These are phyloP conservation scores for Protoeuglena noctilucae DNA, from an alignment of 139 green algal genomes.

Conservation along the genomic window DNA sequence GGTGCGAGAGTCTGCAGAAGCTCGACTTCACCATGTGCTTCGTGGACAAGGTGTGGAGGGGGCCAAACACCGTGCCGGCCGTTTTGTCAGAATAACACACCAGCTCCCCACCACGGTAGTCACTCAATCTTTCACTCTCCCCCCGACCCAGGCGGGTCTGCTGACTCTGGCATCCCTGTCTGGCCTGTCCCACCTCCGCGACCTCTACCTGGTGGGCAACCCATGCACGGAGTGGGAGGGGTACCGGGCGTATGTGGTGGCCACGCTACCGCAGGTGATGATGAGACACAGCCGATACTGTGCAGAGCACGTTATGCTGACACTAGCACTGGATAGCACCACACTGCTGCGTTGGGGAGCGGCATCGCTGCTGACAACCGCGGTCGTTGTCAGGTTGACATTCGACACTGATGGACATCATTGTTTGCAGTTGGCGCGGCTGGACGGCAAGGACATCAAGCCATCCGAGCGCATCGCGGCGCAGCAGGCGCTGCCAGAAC, in stretches of 20 bases:
- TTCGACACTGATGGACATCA: too few species aligned
- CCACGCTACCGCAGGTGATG: conserved; percentile 48
- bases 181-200: conserved; percentile 19
- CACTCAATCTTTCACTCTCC: too few species aligned
- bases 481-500: conserved; percentile 17
- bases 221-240: conserved; percentile 61
- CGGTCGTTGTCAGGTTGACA: too few species aligned
- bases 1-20: conserved; percentile 70
- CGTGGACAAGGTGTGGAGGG: conserved; percentile 43
- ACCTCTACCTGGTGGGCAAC: conserved; percentile 76
- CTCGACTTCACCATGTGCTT: conserved; percentile 89
- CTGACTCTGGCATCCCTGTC: conserved; percentile 2
- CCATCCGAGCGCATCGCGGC: conserved; percentile 54
- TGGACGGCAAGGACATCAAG: conserved; percentile 54
- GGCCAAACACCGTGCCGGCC: too few species aligned
- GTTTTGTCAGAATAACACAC: too few species aligned
- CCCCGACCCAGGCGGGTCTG: too few species aligned
- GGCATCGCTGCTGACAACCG: too few species aligned
- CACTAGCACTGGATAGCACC: too few species aligned
- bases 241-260: conserved; percentile 63
- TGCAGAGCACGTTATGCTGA: too few species aligned
- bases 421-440: not conserved
- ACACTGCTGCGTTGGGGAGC: too few species aligned
- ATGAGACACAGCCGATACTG: too few species aligned
- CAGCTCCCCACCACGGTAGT: too few species aligned